Evolutionary conservation across 2,329 filamentous ascomycete species (phyloP), one percentile per base, ranked within the genome.

Genomic region (Aspergillus persii): DNA sequence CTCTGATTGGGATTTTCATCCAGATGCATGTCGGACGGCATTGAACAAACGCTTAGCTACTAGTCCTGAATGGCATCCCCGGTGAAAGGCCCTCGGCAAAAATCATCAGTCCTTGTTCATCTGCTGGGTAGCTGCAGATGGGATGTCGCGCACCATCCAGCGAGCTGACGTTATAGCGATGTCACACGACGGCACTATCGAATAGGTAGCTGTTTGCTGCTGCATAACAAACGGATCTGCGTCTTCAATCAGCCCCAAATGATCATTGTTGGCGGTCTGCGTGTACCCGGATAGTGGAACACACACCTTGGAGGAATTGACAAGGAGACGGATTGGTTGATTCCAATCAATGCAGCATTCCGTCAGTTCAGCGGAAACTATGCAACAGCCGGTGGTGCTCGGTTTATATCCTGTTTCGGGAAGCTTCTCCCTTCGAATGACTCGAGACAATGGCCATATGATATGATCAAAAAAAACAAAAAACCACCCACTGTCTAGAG

Each of bases 171-270:
- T 26, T 47, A 47, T 23, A 26, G 44, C 18, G 44, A 47, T 47
- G 44, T 47, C 44, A 47, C 44, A 47, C 18, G 18, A 56, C 31
- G 31, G 36, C 48, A 23, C 33, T 56, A 49, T 30, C 47, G 18
- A 33, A 50, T 44, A 54, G 18, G 46, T 44, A 54, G 18, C 47
- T 54, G 47, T 54, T 15, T 58, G 57, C 50, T 47, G 52, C 54
- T 47, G 57, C 52, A 58, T 47, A 23, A 29, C 18, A 39, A 47
- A 29, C 12, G 23, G 30, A 31, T 53, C n/a, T 47, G 44, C 44
- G 44, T 47, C 44, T 47, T 23, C 18, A 27, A 26, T 26, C 12
- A 7, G 44, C 26, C 26, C 23, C 26, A 26, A 27, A 26, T 11
- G n/a, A 44, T 31, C 31, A 15, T 41, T 30, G 54, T 31, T 23